phyloP scores from a whole-genome alignment of 1,284 basidiomycete genomes.

The Fomes fomentarius region DNA sequence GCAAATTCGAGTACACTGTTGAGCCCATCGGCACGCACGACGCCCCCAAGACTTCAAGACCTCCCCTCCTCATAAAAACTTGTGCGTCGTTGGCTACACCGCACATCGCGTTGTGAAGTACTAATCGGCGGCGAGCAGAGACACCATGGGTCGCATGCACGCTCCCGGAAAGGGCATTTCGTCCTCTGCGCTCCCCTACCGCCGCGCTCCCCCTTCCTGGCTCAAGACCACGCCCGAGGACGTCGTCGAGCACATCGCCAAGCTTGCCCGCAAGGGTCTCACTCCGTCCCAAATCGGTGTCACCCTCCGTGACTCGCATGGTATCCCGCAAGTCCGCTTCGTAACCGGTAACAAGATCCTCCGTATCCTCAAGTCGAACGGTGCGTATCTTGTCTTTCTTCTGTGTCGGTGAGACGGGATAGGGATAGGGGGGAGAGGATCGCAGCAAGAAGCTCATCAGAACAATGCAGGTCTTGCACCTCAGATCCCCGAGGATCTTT shows the following conservation, averaged over 20 bases:
- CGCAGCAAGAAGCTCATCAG: conserved; percentile 5
- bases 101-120: conserved; percentile 4
- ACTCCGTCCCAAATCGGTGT: conserved; percentile 99
- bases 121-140: conserved; percentile 33
- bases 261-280: conserved; percentile 97
- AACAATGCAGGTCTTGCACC: conserved; percentile 83
- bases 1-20: conserved; percentile 25
- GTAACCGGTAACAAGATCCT: conserved; percentile 99
- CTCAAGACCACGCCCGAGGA: conserved; percentile 97
- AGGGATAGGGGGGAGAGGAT: neutral
- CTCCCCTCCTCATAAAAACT: conserved; percentile 34
- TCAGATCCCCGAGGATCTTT: conserved; percentile 98
- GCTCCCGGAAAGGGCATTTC: conserved; percentile 99
- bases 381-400: conserved; percentile 49
- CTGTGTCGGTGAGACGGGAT: conserved; percentile 1
- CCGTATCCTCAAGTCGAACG: conserved; percentile 95
- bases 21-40: conserved; percentile 43
- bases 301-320: conserved; percentile 96
- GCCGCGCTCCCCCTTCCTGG: conserved; percentile 94
- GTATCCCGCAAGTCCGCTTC: conserved; percentile 96
- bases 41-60: conserved; percentile 48
- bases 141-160: conserved; percentile 91
- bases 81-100: conserved; percentile 34
- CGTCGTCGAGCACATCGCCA: conserved; percentile 95
- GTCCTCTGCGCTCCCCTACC: conserved; percentile 98